A percentile compares a stretch with the other conserved stretches of the same genome.
Conservation (phyloP, 805 yeast genomes). For the Lachancea cidri region DNA sequence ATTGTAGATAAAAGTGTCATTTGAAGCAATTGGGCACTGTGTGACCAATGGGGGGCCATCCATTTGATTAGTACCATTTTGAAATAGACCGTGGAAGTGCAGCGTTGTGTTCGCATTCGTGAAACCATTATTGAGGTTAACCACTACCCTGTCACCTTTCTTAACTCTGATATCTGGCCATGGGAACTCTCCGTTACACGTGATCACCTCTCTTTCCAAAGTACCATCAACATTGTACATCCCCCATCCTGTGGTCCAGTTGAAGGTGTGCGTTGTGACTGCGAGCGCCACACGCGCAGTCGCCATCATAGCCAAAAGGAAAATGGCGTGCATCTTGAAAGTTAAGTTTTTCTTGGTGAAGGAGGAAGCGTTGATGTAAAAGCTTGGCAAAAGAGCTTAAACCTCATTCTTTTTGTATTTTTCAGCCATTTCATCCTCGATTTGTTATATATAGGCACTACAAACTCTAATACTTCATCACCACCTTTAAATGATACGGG, state of each 20-base stretch:
- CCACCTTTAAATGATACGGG: background rate
- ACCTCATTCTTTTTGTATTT: background rate
- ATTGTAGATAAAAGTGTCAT: slow-evolving; percentile 70
- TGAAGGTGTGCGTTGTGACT: slow-evolving; percentile 49
- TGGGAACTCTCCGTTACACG: slow-evolving; percentile 58
- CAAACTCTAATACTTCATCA: background rate
- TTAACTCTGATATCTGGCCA: slow-evolving; percentile 77
- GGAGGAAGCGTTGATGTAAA: background rate
- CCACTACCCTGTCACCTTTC: slow-evolving; percentile 72
- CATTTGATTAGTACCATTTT: slow-evolving; percentile 63
- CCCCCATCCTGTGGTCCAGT: slow-evolving; percentile 64
- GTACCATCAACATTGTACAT: slow-evolving; percentile 38
- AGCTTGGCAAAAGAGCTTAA: background rate
- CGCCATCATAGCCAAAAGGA: slow-evolving; percentile 2
- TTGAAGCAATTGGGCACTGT: slow-evolving; percentile 91
- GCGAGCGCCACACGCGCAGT: slow-evolving; percentile 4
- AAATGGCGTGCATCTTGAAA: background rate
- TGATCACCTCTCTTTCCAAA: slow-evolving; percentile 37
- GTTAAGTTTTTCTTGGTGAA: too few species aligned
- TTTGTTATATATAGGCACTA: background rate
- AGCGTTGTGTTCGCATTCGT: slow-evolving; percentile 53
- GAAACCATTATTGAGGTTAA: slow-evolving; percentile 73
- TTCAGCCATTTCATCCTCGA: background rate
- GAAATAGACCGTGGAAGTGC: slow-evolving; percentile 93
- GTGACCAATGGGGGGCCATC: slow-evolving; percentile 88